phyloP scores from a whole-genome alignment of 2,329 filamentous ascomycete species.

The Ophiosphaerella narmari region DNA sequence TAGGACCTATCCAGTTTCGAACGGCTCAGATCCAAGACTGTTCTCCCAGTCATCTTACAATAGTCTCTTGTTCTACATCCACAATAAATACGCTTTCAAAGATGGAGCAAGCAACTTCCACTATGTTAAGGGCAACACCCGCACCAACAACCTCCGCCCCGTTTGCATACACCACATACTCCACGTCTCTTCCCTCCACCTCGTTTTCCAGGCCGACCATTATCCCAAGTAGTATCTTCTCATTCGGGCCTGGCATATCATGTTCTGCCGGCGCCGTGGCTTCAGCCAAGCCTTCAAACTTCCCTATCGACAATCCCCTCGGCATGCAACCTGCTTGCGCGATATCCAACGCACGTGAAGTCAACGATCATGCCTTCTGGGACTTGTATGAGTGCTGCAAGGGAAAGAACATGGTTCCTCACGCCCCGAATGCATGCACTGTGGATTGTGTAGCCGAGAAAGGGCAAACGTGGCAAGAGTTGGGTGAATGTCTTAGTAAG shows the following conservation, averaged over 20 bases:
- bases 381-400: constrained; percentile 27
- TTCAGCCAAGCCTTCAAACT: constrained; percentile 6
- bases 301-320: constrained; percentile 5
- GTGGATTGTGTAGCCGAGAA: constrained; percentile 12
- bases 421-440: constrained; percentile 13
- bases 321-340: constrained; percentile 14
- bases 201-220: constrained; percentile 13
- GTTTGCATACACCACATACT: constrained; percentile 18
- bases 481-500: constrained; percentile 26
- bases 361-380: constrained; percentile 31
- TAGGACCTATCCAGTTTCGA: no score
- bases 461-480: constrained; percentile 16
- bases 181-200: constrained; percentile 10
- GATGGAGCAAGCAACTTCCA: neutral
- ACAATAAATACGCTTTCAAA: neutral
- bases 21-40: neutral
- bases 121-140: constrained; percentile 3
- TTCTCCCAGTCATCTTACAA: neutral
- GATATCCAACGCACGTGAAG: constrained; percentile 22
- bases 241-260: constrained; percentile 9
- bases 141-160: constrained; percentile 15
- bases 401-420: constrained; percentile 4
- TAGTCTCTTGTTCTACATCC: neutral
- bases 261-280: constrained; percentile 7
- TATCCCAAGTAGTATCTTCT: constrained; percentile 15